Conservation (phyloP, 305 asterid genomes). For the Solanum chacoense region DNA sequence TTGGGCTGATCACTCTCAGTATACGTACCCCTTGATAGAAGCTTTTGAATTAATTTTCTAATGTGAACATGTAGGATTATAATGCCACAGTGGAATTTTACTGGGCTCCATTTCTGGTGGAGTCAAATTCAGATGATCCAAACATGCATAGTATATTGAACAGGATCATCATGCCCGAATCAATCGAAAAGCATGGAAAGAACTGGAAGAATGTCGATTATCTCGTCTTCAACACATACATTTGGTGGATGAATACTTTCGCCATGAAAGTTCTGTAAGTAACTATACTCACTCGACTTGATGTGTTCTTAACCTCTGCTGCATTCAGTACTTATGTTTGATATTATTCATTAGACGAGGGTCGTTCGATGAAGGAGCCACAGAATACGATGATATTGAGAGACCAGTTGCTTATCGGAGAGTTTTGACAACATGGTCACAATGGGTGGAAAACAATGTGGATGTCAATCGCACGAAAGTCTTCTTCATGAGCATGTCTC, state of each 20-base stretch:
- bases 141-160: conserved; percentile 79
- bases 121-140: conserved; percentile 92
- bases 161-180: conserved; percentile 75
- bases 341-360: conserved; percentile 43
- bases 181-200: conserved; percentile 74
- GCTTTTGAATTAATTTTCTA: background rate
- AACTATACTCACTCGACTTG: background rate
- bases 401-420: conserved; percentile 63
- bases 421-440: conserved; percentile 81
- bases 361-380: conserved; percentile 63
- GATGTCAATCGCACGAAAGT: conserved; percentile 56
- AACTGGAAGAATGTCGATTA: conserved; percentile 82
- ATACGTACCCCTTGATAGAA: background rate
- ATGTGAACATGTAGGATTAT: conserved; percentile 42
- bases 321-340: background rate
- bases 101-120: conserved; percentile 91
- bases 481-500: conserved; percentile 96
- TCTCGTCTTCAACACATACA: conserved; percentile 80
- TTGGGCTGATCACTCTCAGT: background rate
- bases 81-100: conserved; percentile 86
- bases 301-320: background rate
- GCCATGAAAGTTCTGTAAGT: conserved; percentile 85
- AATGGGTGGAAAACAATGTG: conserved; percentile 69
- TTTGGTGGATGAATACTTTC: conserved; percentile 98
- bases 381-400: conserved; percentile 66